Conservation (phyloP, 192 early-diverging fungal species). For the Podila clonocystis region DNA sequence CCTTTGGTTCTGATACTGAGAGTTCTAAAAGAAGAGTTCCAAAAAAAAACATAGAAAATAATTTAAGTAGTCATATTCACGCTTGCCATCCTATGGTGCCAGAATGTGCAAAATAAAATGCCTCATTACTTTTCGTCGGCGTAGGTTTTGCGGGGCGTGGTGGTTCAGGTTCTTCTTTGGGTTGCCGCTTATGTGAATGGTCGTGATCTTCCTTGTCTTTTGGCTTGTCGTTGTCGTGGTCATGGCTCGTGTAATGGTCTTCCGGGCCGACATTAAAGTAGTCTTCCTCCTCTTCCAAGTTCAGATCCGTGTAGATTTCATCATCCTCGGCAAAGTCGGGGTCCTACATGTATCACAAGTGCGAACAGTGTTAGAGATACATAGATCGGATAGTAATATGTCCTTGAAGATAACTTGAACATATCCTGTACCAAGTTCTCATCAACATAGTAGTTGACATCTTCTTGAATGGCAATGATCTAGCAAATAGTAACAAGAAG, state of each 20-base stretch:
- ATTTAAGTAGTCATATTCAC: background rate
- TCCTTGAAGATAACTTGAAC: background rate
- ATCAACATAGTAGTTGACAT: constrained; percentile 94
- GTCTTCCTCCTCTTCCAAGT: constrained; percentile 91
- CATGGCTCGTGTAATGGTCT: constrained; percentile 53
- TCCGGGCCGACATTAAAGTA: constrained; percentile 80
- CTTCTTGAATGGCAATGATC: constrained; percentile 86
- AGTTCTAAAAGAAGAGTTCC: constrained; percentile 7
- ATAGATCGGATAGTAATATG: background rate
- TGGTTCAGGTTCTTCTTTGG: constrained; percentile 54
- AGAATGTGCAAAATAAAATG: background rate
- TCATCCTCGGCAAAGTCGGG: constrained; percentile 95
- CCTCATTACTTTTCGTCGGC: constrained; percentile 27
- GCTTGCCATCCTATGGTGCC: too few relatives aligned
- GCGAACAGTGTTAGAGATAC: background rate
- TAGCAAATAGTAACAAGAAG: constrained; percentile 30
- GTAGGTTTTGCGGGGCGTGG: constrained; percentile 11
- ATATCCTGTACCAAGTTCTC: constrained; percentile 68
- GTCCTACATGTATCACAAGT: constrained; percentile 53
- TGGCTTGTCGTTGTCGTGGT: constrained; percentile 24
- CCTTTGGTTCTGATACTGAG: constrained; percentile 44
- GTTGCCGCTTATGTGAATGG: constrained; percentile 24
- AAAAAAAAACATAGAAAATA: too few relatives aligned
- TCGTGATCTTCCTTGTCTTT: constrained; percentile 32
- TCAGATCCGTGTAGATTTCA: constrained; percentile 91